A percentile compares a stretch with the other conserved stretches of the same genome.
phyloP scores from a whole-genome alignment of 1,284 basidiomycete genomes.

The Coniophora puteana region DNA sequence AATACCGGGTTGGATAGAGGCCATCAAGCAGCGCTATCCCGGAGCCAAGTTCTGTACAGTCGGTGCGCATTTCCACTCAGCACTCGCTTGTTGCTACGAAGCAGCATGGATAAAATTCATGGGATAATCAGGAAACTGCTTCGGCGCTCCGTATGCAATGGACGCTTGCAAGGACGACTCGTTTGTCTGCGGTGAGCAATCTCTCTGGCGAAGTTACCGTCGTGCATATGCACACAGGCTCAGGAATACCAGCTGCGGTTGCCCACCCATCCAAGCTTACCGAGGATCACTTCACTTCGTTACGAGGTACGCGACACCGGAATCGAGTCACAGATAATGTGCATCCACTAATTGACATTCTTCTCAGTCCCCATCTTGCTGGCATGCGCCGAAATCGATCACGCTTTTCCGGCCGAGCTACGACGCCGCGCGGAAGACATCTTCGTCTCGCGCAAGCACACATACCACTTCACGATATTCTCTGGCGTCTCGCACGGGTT shows the following conservation, averaged over 20 bases:
- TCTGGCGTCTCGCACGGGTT: slow-evolving; percentile 30
- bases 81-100: neutral
- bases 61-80: slow-evolving; percentile 23
- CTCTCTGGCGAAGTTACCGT: neutral
- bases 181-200: slow-evolving; percentile 36
- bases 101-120: neutral
- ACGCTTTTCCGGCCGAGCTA: slow-evolving; percentile 21
- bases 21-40: slow-evolving; percentile 38
- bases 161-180: slow-evolving; percentile 40
- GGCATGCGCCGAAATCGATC: slow-evolving; percentile 40
- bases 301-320: neutral
- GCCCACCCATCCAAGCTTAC: slow-evolving; percentile 53
- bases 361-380: slow-evolving; percentile 43
- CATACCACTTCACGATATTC: slow-evolving; percentile 30
- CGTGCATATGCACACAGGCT: too few species aligned
- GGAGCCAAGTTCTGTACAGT: slow-evolving; percentile 34
- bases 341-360: neutral
- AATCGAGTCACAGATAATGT: neutral
- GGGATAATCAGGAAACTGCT: slow-evolving; percentile 47
- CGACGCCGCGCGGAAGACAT: slow-evolving; percentile 29
- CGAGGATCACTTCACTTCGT: slow-evolving; percentile 37
- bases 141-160: slow-evolving; percentile 51
- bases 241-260: slow-evolving; percentile 38
- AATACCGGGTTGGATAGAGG: slow-evolving; percentile 47
- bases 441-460: slow-evolving; percentile 21